These are phyloP conservation scores for Fusarium nisikadoi DNA, from an alignment of 2,329 filamentous ascomycete species.

Conservation along the genomic window DNA sequence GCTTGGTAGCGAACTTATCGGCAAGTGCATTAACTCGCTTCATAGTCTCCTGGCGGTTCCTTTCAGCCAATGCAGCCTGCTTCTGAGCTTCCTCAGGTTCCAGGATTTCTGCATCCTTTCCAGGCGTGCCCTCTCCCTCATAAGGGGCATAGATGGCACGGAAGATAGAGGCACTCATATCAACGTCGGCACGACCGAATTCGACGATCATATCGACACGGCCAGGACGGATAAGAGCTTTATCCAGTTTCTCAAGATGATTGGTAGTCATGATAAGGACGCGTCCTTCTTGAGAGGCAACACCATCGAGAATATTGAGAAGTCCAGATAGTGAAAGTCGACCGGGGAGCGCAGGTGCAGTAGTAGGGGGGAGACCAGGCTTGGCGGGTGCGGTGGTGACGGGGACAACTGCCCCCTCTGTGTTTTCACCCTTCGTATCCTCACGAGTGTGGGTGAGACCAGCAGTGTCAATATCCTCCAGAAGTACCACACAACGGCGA, in stretches of 20 bases:
- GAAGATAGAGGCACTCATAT: slow-evolving; percentile 66
- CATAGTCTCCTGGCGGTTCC: slow-evolving; percentile 50
- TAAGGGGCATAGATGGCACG: slow-evolving; percentile 67
- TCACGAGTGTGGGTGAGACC: slow-evolving; percentile 72
- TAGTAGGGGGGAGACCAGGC: slow-evolving; percentile 1
- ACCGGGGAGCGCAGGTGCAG: slow-evolving; percentile 23
- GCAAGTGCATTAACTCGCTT: slow-evolving; percentile 60
- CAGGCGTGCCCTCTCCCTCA: slow-evolving; percentile 45
- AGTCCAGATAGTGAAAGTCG: slow-evolving; percentile 78
- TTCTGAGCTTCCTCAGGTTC: slow-evolving; percentile 42
- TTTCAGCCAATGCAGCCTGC: slow-evolving; percentile 47
- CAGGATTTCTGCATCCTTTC: slow-evolving; percentile 4
- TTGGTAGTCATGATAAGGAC: slow-evolving; percentile 75
- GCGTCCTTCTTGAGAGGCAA: slow-evolving; percentile 71
- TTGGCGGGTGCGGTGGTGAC: slow-evolving; percentile 8
- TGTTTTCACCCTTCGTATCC: slow-evolving; percentile 42
- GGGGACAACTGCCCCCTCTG: slow-evolving; percentile 36
- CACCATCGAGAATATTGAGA: slow-evolving; percentile 83
- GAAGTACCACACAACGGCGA: slow-evolving; percentile 75
- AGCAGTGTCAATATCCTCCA: slow-evolving; percentile 81
- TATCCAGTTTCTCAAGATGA: slow-evolving; percentile 69
- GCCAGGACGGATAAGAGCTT: slow-evolving; percentile 70
- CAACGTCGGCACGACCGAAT: slow-evolving; percentile 64
- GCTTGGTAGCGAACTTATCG: slow-evolving; percentile 57
- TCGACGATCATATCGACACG: slow-evolving; percentile 69